Evolutionary conservation across 805 yeast species (phyloP), one percentile per base, ranked within the genome.

Genomic region (Zygoascus biomembranicola): DNA sequence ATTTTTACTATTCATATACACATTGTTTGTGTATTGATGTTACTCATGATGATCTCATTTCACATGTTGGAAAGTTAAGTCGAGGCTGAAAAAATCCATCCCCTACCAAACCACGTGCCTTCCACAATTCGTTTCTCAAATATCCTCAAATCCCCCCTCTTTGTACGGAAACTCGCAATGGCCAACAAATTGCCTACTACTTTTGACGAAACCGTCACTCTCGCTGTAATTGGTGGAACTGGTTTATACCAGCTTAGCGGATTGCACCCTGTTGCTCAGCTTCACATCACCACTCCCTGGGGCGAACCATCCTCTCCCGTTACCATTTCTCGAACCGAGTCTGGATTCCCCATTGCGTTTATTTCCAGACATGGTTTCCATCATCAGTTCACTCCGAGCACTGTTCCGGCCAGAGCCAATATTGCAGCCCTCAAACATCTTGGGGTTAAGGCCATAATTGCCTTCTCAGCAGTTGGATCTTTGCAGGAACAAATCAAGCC

Each of bases 211-310:
- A 84, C 87, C 35, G 87, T 94, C 26, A 77, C 80, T 42, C 76
- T 94, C 44, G 98, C 96, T 37, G 81, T 94, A 61, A 94, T 94
- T 67, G 99, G 99, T 43, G 99, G 99, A 43, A 94, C 99, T 4
- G 99, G 99, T n/a, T 78, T 94, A 32, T 94, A 94, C 74, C 86
- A 87, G 55, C 75, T 94, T 54, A 87, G 85, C 43, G 82, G 87
- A 54, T 75, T 94, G 53, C 78, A 83, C 48, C 95, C 96, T 2
- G 95, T 92, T 47, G 96, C 97, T 14, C 75, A 84, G 61, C 72
- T 94, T 43, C 81, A 88, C 14, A 71, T 90, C 55, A 78, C 85
- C 18, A 94, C 99, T 2, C 99, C 99, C 20, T 94, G 98, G 98
- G 99, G 99, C 10, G 79, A 77, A 60, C 97, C 99, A 20, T 90